Base-by-base conservation (phyloP, 129 eudicot genomes). In the Erigeron canadensis region DNA sequence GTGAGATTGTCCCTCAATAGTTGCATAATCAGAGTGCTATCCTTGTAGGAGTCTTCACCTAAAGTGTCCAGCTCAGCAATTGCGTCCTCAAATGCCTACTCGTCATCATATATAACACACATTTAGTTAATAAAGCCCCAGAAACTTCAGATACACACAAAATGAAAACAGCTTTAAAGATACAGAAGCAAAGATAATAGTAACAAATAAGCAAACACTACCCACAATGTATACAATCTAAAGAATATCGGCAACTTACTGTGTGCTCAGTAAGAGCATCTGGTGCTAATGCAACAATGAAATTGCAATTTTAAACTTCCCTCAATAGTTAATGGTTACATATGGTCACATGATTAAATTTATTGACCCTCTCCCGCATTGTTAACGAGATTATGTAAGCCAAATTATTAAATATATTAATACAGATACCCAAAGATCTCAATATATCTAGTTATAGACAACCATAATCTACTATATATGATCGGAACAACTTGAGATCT, bases 41-140 rank as follows among this genome's bases (percentile, higher is more conserved):
- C 97, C 77, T 91, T 88, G 90, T 88, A 91, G 10, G 96, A 91
- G 73, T 91, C 97, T 82, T 91, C 97, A 57, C 97, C 97, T 81
- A 88, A 80, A 54, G 96, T 88, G 79, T 91, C 96, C 81, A 88
- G 84, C 78, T 86, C 97, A 67, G 91, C 97, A 38, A 91, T 88
- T 21, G 97, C 96, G 82, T 91, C 96, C 82, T 91, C 97, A 74
- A 91, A 88, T 73, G 97, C 97, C 97, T 88, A 55, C 76, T 12
- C 59, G 70, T 13, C 21, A 22, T 5, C 53, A 50, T 23, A 60
- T 38, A 39, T 46, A 60, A 18, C 42, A 59, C 10, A 47, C 15
- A 51, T 61, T 69, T 21, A 13, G 54, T 67, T 57, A 5, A 39
- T 15, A 37, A 15, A 9, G 5, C 51, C 37, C 54, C 5, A 51